Evolutionary conservation across 768 basidiomycete species (phyloP).

Genomic region (Mycena vitilis): DNA sequence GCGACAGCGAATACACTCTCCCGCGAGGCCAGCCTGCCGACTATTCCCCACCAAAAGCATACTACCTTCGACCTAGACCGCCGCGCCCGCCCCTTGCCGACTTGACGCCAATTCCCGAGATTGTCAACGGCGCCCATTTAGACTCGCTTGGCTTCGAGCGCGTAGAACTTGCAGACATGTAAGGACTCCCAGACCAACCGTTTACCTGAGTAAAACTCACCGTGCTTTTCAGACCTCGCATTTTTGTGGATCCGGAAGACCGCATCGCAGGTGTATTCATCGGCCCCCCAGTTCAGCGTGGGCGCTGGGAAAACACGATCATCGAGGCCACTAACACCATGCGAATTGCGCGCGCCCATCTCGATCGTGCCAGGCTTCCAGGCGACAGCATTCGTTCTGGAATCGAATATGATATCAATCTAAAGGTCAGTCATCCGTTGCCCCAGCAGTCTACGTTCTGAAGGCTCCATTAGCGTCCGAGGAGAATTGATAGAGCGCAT

Average conservation of each 20-base stretch:
- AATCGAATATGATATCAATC: background rate
- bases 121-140: background rate
- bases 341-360: background rate
- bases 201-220: no score
- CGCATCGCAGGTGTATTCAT: background rate
- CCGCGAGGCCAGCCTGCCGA: background rate
- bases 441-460: no score
- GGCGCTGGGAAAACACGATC: background rate
- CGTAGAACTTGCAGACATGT: background rate
- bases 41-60: no score
- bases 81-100: background rate
- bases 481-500: background rate
- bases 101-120: background rate
- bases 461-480: background rate
- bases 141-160: background rate
- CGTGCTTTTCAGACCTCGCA: background rate
- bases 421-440: background rate
- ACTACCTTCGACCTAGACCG: background rate
- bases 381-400: background rate
- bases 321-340: background rate
- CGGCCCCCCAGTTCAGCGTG: background rate
- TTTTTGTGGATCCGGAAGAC: background rate
- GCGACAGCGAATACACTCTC: background rate
- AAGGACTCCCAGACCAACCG: background rate
- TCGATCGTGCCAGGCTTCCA: background rate